Conservation (phyloP, 495 filamentous ascomycete genomes). For the Trichoderma asperelloides region DNA sequence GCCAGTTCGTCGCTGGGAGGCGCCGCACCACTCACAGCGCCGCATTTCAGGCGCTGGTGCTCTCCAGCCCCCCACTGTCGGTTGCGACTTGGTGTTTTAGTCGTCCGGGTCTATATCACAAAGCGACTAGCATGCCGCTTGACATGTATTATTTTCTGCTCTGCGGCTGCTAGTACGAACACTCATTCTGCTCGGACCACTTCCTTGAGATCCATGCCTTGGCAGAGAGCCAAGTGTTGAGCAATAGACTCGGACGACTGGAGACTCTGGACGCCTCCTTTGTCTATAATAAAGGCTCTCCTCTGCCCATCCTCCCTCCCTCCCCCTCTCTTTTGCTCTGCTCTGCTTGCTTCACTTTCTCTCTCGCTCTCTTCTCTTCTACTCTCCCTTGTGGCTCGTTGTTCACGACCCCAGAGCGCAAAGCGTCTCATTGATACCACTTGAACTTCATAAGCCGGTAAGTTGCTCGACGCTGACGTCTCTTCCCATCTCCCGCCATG, state of each 20-base stretch:
- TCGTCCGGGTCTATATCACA: background rate
- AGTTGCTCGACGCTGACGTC: background rate
- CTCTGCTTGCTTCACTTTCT: background rate
- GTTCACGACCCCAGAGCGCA: background rate
- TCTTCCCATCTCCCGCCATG: background rate
- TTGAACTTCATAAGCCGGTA: background rate
- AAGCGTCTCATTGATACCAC: conserved; percentile 4
- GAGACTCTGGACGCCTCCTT: background rate
- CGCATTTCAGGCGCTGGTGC: background rate
- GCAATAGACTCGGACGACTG: background rate
- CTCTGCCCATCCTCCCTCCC: background rate
- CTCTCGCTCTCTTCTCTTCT: conserved; percentile 1
- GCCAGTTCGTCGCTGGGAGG: conserved; percentile 2
- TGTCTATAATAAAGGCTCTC: background rate
- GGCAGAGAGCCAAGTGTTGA: background rate
- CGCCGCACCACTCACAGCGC: background rate
- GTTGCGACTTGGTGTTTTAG: background rate
- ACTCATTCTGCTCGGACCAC: background rate
- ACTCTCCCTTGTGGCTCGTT: background rate
- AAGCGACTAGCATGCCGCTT: background rate
- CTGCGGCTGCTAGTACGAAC: background rate
- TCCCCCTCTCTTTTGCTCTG: background rate
- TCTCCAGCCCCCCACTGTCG: conserved; percentile 5
- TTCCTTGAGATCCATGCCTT: conserved; percentile 6
- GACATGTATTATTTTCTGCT: background rate